Percentiles rank a stretch among this genome's conserved stretches.
Evolutionary conservation across 306 rosid species (phyloP).

Genomic region (Dryas alaskensis): DNA sequence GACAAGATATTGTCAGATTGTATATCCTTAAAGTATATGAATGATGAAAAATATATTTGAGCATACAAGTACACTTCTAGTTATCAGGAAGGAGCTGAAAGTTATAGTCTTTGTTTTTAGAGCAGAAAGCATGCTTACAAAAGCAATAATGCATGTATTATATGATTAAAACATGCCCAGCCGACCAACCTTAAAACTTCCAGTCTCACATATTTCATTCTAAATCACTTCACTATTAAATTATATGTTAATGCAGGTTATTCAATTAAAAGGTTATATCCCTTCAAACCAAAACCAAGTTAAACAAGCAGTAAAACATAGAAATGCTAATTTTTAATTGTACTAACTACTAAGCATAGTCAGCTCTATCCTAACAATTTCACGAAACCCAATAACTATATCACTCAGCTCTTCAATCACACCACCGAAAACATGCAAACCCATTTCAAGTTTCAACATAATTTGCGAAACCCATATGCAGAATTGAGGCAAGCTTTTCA

Average conservation of each 20-base stretch:
- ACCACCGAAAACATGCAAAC: constrained; percentile 5
- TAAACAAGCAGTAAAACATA: background rate
- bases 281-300: background rate
- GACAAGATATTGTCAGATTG: constrained; percentile 6
- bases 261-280: background rate
- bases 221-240: background rate
- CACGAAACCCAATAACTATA: background rate
- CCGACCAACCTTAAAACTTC: background rate
- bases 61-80: background rate
- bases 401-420: background rate
- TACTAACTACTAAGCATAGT: too few relatives aligned
- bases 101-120: background rate
- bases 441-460: background rate
- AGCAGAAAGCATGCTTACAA: background rate
- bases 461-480: constrained; percentile 12
- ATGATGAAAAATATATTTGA: background rate
- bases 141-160: background rate
- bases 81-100: constrained; percentile 7
- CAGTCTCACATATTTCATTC: background rate
- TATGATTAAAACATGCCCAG: background rate
- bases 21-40: constrained; percentile 9
- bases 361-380: background rate
- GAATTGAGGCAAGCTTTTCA: constrained; percentile 3
- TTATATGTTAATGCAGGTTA: background rate
- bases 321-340: too few relatives aligned